Base-by-base conservation (phyloP, 2,329 filamentous ascomycete genomes). In the Sarocladium brachiariae region DNA sequence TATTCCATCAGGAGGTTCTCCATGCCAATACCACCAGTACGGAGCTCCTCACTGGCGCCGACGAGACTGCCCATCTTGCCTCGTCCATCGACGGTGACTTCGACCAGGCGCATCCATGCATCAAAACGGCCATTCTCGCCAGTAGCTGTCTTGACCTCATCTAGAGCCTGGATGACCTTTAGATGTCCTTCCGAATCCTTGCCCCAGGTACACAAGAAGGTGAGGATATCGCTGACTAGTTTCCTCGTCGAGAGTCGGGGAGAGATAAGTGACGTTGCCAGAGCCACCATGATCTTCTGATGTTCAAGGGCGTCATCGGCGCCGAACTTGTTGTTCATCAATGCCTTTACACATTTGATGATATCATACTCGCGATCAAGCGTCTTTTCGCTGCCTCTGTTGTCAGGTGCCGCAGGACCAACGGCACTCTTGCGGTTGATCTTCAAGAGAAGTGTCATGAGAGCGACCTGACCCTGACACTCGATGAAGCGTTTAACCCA, bases 1-100 rank as follows among this genome's bases (percentile, higher is more conserved):
- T 99, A 99, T 77, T 99, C 93, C 93, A 99, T 97, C 50, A 99
- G 78, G 61, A 96, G 75, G 68, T 97, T 97, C 77, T 99, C 93
- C 85, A 97, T 96, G 65, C 93, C 93, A 62, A 96, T 95, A 56
- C 93, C 93, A 57, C 93, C 93, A 61, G 88, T 96, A 59, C 93
- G 86, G 53, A 96, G 85, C 71, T 99, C 93, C 62, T 97, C 93
- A 62, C 90, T 96, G 27, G 93, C 93, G 57, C 93, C 93, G 24
- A 99, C 93, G 59, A 97, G 75, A 71, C 91, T 96, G 60, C 93
- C 93, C 90, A 99, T 96, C 77, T 97, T 99, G 60, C 93, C 93
- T 62, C 93, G 86, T 34, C 93, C 93, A 68, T 97, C 93, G 56
- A 96, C 84, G 1, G 92, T 97, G 59, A 97, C 92, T 70, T 97